These are phyloP conservation scores for Kwoniella sp. DNA, from an alignment of 768 basidiomycete genomes.

Conservation along the genomic window DNA sequence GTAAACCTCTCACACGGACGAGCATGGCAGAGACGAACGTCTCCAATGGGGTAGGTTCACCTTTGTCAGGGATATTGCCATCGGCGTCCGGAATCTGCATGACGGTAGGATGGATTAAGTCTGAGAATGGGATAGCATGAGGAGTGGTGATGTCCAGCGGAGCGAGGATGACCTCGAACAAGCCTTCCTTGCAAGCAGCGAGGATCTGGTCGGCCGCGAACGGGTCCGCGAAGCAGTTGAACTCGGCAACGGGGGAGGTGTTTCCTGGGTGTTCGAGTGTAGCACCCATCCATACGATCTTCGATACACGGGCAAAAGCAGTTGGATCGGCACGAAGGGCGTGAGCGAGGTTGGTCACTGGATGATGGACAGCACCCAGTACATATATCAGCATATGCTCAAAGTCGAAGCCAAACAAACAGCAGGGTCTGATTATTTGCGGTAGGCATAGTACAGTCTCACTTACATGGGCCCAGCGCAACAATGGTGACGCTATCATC, in stretches of 20 bases:
- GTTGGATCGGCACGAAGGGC: conserved; percentile 65
- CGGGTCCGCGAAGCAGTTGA: conserved; percentile 80
- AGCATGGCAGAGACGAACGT: conserved; percentile 74
- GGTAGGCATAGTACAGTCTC: no score
- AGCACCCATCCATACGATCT: conserved; percentile 91
- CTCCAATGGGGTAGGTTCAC: conserved; percentile 59
- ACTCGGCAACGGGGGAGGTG: conserved; percentile 77
- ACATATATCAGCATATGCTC: background rate
- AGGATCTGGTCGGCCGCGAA: conserved; percentile 73
- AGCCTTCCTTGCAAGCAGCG: conserved; percentile 60
- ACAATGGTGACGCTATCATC: conserved; percentile 52
- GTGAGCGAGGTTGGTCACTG: conserved; percentile 76
- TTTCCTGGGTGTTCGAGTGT: conserved; percentile 90
- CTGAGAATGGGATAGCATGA: conserved; percentile 73
- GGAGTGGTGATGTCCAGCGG: conserved; percentile 81
- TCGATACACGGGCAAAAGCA: conserved; percentile 62
- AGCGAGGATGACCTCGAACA: conserved; percentile 59
- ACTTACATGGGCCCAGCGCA: conserved; percentile 56
- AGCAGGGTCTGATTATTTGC: background rate
- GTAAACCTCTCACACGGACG: conserved; percentile 72
- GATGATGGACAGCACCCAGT: conserved; percentile 39
- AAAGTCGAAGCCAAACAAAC: no score
- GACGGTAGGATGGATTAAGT: conserved; percentile 63
- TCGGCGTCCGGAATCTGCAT: conserved; percentile 4
- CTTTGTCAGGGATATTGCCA: background rate